Base-by-base conservation (phyloP, 2,329 filamentous ascomycete species). In the Hypoxylon sp. region DNA sequence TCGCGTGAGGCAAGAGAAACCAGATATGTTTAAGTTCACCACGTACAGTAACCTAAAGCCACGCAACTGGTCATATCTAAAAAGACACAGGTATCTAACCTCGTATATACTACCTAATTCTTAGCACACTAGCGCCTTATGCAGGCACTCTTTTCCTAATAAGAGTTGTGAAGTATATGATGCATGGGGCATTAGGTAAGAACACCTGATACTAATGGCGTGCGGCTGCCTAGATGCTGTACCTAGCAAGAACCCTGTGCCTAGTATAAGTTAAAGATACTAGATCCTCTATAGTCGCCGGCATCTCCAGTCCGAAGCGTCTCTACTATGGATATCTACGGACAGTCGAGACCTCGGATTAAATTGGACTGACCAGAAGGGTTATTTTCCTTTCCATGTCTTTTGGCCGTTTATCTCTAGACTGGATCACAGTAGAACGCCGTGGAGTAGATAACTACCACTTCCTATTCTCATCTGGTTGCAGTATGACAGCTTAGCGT, bases 381-480 rank as follows among this genome's bases (percentile, higher is more conserved):
- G 45, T 21, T n/a, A 29, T 21, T 27, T 45, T 27, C 19, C n/a
- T 45, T 61, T 19, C 59, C 59, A 51, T n/a, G 3, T 37, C 25
- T 56, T 61, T 45, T 32, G 51, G 46, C 48, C 34, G 37, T 45
- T n/a, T 34, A 14, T 29, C 9, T n/a, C 39, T 12, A 27, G 41
- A 29, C 8, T 23, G 25, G 11, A 32, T 16, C 6, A 19, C 23
- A 14, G 21, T 12, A 47, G 8, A 50, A 30, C 25, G n/a, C 27
- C 14, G 25, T 32, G 21, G 14, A 30, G 19, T 27, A 47, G 23
- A 14, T 29, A 27, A 30, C 12, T 27, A 16, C 12, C 5, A 12
- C 30, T 12, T 27, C 32, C 14, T 37, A 37, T 6, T 16, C 14
- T 16, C 32, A 37, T 14, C n/a, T n/a, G 2, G 6, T 37, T 1